These are phyloP conservation scores for Taxillus chinensis DNA, from an alignment of 164 flowering plant genomes.

Conservation along the genomic window DNA sequence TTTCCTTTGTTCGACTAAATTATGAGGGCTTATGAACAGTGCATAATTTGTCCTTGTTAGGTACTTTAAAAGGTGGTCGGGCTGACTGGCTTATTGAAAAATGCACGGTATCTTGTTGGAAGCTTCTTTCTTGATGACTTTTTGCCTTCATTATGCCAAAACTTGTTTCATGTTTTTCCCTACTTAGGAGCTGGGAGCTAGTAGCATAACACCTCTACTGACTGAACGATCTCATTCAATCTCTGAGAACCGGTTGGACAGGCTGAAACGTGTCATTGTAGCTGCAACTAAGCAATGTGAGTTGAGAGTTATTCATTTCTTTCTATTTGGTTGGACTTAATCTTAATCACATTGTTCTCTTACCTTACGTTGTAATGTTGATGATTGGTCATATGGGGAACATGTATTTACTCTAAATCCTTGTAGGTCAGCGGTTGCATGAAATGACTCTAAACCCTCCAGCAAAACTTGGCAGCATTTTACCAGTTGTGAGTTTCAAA, in stretches of 20 bases:
- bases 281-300: conserved; percentile 89
- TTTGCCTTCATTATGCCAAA: too few relatives aligned
- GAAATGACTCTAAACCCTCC: conserved; percentile 81
- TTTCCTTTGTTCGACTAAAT: conserved; percentile 1
- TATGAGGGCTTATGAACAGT: background rate
- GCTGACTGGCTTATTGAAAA: conserved; percentile 97
- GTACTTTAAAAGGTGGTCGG: conserved; percentile 82
- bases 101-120: conserved; percentile 55
- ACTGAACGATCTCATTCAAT: conserved; percentile 78
- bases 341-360: background rate
- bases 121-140: too few relatives aligned
- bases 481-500: conserved; percentile 53
- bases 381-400: background rate
- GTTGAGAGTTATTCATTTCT: background rate
- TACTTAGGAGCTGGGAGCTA: conserved; percentile 81
- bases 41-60: conserved; percentile 25
- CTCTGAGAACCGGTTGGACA: conserved; percentile 69
- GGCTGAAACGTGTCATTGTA: conserved; percentile 63
- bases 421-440: conserved; percentile 82
- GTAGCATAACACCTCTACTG: conserved; percentile 75
- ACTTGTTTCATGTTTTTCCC: background rate
- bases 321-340: background rate
- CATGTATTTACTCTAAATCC: background rate
- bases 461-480: conserved; percentile 29
- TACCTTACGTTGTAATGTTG: background rate